These are phyloP conservation scores for Leucocoprinus leucothites DNA, from an alignment of 768 basidiomycete species.

Conservation along the genomic window DNA sequence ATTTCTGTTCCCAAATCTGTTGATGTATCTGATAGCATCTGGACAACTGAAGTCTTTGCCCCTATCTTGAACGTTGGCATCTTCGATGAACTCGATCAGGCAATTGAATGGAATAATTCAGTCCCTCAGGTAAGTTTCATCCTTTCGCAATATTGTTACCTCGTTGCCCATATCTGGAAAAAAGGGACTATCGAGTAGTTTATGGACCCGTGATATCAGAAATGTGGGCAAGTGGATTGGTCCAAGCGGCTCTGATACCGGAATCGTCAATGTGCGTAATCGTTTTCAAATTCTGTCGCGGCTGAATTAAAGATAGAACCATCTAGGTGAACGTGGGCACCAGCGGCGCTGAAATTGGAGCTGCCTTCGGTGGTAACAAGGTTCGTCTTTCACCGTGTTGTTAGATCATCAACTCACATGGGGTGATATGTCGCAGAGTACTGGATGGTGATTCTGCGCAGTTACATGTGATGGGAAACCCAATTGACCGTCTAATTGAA, in stretches of 20 bases:
- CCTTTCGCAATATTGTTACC: slow-evolving; percentile 13
- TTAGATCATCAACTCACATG: slow-evolving; percentile 9
- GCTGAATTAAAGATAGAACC: slow-evolving; percentile 8
- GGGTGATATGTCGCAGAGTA: slow-evolving; percentile 48
- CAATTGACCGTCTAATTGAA: background rate
- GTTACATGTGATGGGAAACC: background rate
- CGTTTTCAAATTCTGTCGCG: slow-evolving; percentile 13
- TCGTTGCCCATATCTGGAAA: slow-evolving; percentile 2
- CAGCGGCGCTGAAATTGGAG: slow-evolving; percentile 62
- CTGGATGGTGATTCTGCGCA: slow-evolving; percentile 62
- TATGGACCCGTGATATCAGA: slow-evolving; percentile 86
- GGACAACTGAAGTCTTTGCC: slow-evolving; percentile 83
- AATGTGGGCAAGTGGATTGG: slow-evolving; percentile 92
- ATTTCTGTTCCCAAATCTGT: slow-evolving; percentile 66
- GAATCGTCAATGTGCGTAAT: slow-evolving; percentile 82
- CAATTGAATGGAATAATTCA: slow-evolving; percentile 86
- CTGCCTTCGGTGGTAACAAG: slow-evolving; percentile 95
- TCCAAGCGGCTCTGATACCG: slow-evolving; percentile 83
- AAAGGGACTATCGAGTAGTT: slow-evolving; percentile 82
- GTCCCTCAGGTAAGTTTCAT: slow-evolving; percentile 63
- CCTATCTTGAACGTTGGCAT: slow-evolving; percentile 85
- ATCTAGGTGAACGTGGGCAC: slow-evolving; percentile 55
- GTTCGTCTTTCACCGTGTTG: slow-evolving; percentile 27
- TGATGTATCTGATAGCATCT: slow-evolving; percentile 53
- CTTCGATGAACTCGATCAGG: slow-evolving; percentile 84